These are phyloP conservation scores for Angophora floribunda DNA, from an alignment of 345 rosid genomes.

Conservation along the genomic window DNA sequence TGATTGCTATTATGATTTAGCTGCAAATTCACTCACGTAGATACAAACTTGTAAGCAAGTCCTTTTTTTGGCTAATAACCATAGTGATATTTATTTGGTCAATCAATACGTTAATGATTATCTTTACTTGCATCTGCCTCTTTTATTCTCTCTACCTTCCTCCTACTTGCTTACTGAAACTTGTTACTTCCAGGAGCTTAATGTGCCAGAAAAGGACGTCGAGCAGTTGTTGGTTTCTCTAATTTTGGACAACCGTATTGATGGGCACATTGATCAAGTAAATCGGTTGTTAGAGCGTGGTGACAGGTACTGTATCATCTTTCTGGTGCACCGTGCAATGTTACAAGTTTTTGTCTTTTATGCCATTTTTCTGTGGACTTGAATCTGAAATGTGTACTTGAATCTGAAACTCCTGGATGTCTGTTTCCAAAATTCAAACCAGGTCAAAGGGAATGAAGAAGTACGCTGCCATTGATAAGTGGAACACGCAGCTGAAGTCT, in stretches of 20 bases:
- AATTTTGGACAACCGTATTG: conserved; percentile 85
- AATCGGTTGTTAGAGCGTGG: conserved; percentile 86
- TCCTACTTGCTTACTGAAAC: neutral
- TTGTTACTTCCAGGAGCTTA: conserved; percentile 51
- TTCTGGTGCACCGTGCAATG: neutral
- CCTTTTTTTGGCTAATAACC: neutral
- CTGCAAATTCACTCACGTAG: neutral
- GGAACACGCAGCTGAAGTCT: conserved; percentile 88
- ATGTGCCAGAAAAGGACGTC: conserved; percentile 91
- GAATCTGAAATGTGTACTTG: neutral
- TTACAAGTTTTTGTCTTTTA: neutral
- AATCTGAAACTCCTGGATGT: neutral
- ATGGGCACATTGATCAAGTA: conserved; percentile 97
- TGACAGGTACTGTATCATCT: conserved; percentile 35
- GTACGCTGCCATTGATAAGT: conserved; percentile 81
- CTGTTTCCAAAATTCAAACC: neutral
- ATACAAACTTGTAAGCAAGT: neutral
- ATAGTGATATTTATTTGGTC: neutral
- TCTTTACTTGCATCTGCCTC: neutral
- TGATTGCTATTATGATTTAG: neutral
- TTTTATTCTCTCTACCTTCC: neutral
- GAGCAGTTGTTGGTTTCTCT: conserved; percentile 85
- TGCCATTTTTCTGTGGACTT: neutral
- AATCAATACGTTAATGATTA: neutral
- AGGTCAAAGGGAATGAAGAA: conserved; percentile 95